Base-by-base conservation (phyloP, 2,329 filamentous ascomycete genomes). In the Phaeophleospora eucalypticola region DNA sequence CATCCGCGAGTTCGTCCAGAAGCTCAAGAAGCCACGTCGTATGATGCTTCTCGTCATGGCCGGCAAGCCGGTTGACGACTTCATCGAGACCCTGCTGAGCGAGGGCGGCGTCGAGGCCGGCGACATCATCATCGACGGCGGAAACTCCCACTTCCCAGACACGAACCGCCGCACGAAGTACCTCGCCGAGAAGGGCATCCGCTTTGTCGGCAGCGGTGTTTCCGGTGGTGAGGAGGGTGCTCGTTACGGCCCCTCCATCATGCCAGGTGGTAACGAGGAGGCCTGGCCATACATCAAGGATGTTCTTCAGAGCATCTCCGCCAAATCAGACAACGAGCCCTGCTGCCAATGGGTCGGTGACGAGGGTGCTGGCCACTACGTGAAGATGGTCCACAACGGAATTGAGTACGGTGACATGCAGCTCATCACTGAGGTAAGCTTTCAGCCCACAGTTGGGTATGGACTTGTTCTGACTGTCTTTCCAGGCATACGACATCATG, bases 341-440 rank as follows among this genome's bases (percentile, higher is more conserved):
- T 98, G 93, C 84, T 98, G 93, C 70, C 93, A 98, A 76, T 98
- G 93, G 93, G 93, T 98, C 65, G 93, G 93, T 78, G 93, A 97
- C 76, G 89, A 97, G 74, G 93, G 93, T 83, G 88, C 93, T 76
- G 93, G 93, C 65, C 93, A 98, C 84, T 98, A 96, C 81, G 91
- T 98, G 80, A 98, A 98, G 87, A 98, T 98, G 93, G 93, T 98
- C 57, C 93, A 98, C 86, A 98, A 98, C 77, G 93, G 93, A 82
- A 98, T 98, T 65, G 93, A 98, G 79, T 98, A 98, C 72, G 93
- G 93, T 83, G 93, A 98, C 78, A 98, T 98, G 93, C 93, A 98
- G 81, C 82, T 98, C 67, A 98, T 98, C 71, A 94, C 86, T 75
- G 93, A 98, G 84, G 91, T 95, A 76, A 64, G 81, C 43, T 45